Evolutionary conservation across 1,284 basidiomycete genomes (phyloP).

Genomic region (Tilletiaria anomala): DNA sequence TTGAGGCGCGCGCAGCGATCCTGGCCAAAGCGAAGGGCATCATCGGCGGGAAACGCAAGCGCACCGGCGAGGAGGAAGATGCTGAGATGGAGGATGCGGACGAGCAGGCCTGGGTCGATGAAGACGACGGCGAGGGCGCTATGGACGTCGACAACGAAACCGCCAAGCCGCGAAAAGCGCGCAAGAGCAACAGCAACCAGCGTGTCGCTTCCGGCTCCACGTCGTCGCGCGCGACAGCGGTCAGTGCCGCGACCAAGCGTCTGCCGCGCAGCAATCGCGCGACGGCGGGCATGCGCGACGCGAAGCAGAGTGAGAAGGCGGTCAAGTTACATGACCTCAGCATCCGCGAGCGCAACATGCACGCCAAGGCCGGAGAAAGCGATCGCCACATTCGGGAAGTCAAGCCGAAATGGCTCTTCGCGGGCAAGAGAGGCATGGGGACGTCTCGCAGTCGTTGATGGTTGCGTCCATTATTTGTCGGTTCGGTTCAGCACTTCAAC

Average conservation of each 20-base stretch:
- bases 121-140: conserved; percentile 41
- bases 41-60: conserved; percentile 53
- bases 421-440: conserved; percentile 35
- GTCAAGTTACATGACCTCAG: conserved; percentile 22
- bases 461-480: too few species aligned
- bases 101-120: too few species aligned
- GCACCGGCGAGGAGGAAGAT: conserved; percentile 9
- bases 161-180: not conserved
- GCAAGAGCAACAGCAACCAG: not conserved
- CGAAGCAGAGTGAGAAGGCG: conserved; percentile 29
- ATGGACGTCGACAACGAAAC: conserved; percentile 37
- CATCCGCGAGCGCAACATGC: conserved; percentile 26
- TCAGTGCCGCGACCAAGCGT: too few species aligned
- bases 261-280: too few species aligned
- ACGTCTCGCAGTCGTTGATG: conserved; percentile 28
- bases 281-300: conserved; percentile 25
- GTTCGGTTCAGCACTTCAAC: too few species aligned
- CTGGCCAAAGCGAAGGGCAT: conserved; percentile 57
- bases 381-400: conserved; percentile 33
- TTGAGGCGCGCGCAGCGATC: conserved; percentile 72
- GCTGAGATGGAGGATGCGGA: not conserved
- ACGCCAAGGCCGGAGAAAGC: conserved; percentile 33
- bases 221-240: too few species aligned
- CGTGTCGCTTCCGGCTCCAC: not conserved
- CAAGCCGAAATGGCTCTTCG: conserved; percentile 21